Percentiles rank a stretch among this genome's conserved stretches.
Evolutionary conservation across 1,284 basidiomycete genomes (phyloP).

Genomic region (Cryptococcus sp.): DNA sequence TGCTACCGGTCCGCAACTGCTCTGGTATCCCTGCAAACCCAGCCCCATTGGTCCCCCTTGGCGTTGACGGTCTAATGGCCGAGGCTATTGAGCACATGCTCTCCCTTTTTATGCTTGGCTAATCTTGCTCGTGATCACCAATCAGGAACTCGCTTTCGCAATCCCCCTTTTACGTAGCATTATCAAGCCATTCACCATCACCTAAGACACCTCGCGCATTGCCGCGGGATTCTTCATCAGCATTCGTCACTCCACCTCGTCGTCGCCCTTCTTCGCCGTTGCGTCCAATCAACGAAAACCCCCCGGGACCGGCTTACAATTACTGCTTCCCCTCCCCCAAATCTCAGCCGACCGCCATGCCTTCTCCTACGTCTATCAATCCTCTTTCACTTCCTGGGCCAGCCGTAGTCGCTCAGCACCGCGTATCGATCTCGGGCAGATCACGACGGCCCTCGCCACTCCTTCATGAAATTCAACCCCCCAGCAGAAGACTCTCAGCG

Average conservation of each 20-base stretch:
- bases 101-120: too few relatives aligned
- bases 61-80: too few relatives aligned
- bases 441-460: conserved; percentile 27
- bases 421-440: conserved; percentile 11
- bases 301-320: neutral
- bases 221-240: too few relatives aligned
- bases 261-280: conserved; percentile 2
- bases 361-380: neutral
- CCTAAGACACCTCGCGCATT: too few relatives aligned
- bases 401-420: conserved; percentile 11
- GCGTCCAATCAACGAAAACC: conserved; percentile 1
- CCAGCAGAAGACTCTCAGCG: conserved; percentile 28
- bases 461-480: conserved; percentile 44
- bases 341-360: neutral
- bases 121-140: too few relatives aligned
- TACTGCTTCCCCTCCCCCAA: neutral
- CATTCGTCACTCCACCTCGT: neutral
- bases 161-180: too few relatives aligned
- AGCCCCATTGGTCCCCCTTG: too few relatives aligned
- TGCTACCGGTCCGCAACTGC: too few relatives aligned
- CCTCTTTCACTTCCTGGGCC: neutral
- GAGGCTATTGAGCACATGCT: too few relatives aligned
- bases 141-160: too few relatives aligned
- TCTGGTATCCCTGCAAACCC: too few relatives aligned
- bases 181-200: too few relatives aligned